These are phyloP conservation scores for Talaromyces amestolkiae DNA, from an alignment of 2,329 filamentous ascomycete genomes.

Conservation along the genomic window DNA sequence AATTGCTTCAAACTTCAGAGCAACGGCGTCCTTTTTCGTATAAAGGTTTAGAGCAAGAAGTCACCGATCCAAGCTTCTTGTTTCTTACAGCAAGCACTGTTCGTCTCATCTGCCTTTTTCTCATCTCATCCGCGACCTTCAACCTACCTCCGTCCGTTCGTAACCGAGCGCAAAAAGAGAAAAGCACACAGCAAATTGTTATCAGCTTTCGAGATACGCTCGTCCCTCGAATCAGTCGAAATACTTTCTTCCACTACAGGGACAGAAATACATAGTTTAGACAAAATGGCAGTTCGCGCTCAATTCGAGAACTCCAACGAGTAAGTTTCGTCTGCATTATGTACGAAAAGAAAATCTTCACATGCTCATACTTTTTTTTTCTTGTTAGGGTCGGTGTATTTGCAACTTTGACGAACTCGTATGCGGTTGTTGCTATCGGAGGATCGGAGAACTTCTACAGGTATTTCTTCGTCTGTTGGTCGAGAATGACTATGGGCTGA, in stretches of 20 bases:
- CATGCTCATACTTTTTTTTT: background rate
- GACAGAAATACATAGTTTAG: slow-evolving; percentile 5
- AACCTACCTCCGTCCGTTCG: background rate
- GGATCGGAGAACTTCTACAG: slow-evolving; percentile 99
- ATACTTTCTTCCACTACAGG: background rate
- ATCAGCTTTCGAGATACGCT: background rate
- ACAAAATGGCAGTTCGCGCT: slow-evolving; percentile 48
- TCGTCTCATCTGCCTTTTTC: background rate
- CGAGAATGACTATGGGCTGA: slow-evolving; percentile 10
- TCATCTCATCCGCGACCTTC: background rate
- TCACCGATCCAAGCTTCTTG: background rate
- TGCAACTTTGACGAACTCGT: slow-evolving; percentile 93
- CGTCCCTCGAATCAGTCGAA: slow-evolving; percentile 2
- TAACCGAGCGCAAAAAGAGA: slow-evolving; percentile 6
- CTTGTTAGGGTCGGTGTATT: slow-evolving; percentile 84
- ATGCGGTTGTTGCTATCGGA: slow-evolving; percentile 89
- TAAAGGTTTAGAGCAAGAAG: background rate
- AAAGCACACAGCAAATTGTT: background rate
- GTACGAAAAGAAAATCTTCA: background rate
- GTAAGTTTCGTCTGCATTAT: slow-evolving; percentile 28
- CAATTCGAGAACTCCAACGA: slow-evolving; percentile 53
- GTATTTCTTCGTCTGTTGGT: slow-evolving; percentile 27
- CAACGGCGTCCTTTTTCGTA: background rate
- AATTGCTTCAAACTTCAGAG: background rate
- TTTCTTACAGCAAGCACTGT: background rate